These are phyloP conservation scores for Aspergillus leporis DNA, from an alignment of 495 filamentous ascomycete genomes.

Conservation along the genomic window DNA sequence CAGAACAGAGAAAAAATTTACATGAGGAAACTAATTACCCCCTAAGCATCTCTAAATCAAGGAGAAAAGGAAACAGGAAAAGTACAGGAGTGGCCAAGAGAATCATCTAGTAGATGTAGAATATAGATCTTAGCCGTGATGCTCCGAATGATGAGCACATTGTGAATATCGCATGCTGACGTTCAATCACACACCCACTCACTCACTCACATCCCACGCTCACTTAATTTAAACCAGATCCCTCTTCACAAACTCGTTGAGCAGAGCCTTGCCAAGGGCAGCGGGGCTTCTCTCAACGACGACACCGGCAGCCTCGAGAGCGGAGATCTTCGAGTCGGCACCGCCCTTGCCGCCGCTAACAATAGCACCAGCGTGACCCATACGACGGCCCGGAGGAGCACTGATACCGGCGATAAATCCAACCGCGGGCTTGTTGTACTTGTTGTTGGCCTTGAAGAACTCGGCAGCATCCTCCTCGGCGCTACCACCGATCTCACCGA, in stretches of 20 bases:
- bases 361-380: slow-evolving; percentile 98
- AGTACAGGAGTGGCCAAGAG: slow-evolving; percentile 23
- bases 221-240: slow-evolving; percentile 74
- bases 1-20: slow-evolving; percentile 16
- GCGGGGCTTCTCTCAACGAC: slow-evolving; percentile 96
- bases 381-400: slow-evolving; percentile 91
- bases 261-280: slow-evolving; percentile 83
- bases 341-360: slow-evolving; percentile 96
- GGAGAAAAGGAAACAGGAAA: slow-evolving; percentile 18
- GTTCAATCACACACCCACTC: slow-evolving; percentile 2
- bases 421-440: slow-evolving; percentile 90
- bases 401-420: slow-evolving; percentile 98
- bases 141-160: slow-evolving; percentile 1
- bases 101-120: slow-evolving; percentile 20
- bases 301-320: slow-evolving; percentile 89
- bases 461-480: slow-evolving; percentile 98
- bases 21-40: slow-evolving; percentile 27
- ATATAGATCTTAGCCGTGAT: slow-evolving; percentile 6
- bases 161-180: not conserved
- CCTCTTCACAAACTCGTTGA: slow-evolving; percentile 91
- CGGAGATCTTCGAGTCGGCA: slow-evolving; percentile 95
- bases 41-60: slow-evolving; percentile 32
- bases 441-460: slow-evolving; percentile 90
- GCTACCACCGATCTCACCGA: slow-evolving; percentile 96
- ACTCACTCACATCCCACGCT: slow-evolving; percentile 3